Evolutionary conservation across 129 eudicot species (phyloP).

Genomic region (Scalesia atractyloides): DNA sequence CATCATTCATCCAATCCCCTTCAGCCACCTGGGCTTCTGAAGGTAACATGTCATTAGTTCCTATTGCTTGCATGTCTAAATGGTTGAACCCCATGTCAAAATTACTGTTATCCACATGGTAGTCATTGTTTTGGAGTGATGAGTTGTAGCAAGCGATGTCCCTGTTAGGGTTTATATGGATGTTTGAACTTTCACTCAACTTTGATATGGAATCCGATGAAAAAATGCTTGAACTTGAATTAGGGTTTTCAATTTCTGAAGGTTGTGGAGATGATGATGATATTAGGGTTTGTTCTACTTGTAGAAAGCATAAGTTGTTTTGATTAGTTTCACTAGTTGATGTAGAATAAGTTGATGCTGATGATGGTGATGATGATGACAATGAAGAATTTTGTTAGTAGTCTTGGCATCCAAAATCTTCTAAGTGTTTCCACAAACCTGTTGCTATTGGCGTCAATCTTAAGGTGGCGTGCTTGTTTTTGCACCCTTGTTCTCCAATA

Average conservation of each 20-base stretch:
- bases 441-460: conserved; percentile 51
- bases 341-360: conserved; percentile 1
- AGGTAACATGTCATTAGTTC: conserved; percentile 21
- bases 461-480: conserved; percentile 61
- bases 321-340: conserved; percentile 18
- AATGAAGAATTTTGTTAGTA: conserved; percentile 38
- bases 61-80: conserved; percentile 23
- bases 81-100: conserved; percentile 26
- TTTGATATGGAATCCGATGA: conserved; percentile 7
- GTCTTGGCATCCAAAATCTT: conserved; percentile 51
- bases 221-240: conserved; percentile 28
- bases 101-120: conserved; percentile 24
- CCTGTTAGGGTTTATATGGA: conserved; percentile 6
- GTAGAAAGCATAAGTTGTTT: conserved; percentile 8
- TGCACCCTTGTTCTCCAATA: conserved; percentile 74
- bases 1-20: conserved; percentile 39
- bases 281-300: conserved; percentile 15
- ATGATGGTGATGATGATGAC: not conserved
- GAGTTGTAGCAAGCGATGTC: conserved; percentile 14
- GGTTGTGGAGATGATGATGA: conserved; percentile 7
- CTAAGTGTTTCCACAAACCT: conserved; percentile 46
- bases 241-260: not conserved
- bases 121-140: conserved; percentile 11
- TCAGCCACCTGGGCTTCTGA: conserved; percentile 27
- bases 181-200: conserved; percentile 24